A percentile compares a stretch with the other conserved stretches of the same genome.
These are phyloP conservation scores for Chlorociboria aeruginascens DNA, from an alignment of 495 filamentous ascomycete genomes.

Conservation along the genomic window DNA sequence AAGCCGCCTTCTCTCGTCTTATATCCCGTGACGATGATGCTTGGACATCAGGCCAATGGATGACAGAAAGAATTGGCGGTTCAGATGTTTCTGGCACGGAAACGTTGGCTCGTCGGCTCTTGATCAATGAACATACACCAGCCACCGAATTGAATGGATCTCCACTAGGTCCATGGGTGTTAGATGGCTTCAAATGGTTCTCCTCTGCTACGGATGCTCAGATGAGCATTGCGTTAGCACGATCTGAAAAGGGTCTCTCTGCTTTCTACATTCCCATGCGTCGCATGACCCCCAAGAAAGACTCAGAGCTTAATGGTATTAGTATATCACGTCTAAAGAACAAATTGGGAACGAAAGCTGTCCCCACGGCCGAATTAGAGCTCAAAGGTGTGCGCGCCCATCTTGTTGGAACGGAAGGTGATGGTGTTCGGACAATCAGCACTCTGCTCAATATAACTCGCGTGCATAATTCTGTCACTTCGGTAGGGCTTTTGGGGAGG, in stretches of 20 bases:
- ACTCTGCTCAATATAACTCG: slow-evolving; percentile 60
- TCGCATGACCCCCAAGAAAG: slow-evolving; percentile 23
- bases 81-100: slow-evolving; percentile 64
- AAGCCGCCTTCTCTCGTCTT: slow-evolving; percentile 35
- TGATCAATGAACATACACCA: slow-evolving; percentile 17
- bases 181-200: slow-evolving; percentile 71
- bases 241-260: slow-evolving; percentile 40
- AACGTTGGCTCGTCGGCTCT: slow-evolving; percentile 35
- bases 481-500: slow-evolving; percentile 45
- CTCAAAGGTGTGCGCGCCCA: slow-evolving; percentile 48
- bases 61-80: slow-evolving; percentile 70
- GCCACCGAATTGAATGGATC: slow-evolving; percentile 3
- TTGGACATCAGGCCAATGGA: slow-evolving; percentile 79
- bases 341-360: slow-evolving; percentile 55
- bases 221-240: slow-evolving; percentile 60
- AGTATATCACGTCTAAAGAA: slow-evolving; percentile 56
- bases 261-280: slow-evolving; percentile 58
- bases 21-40: slow-evolving; percentile 42
- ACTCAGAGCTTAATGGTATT: slow-evolving; percentile 51
- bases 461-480: slow-evolving; percentile 47
- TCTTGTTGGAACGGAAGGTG: slow-evolving; percentile 48
- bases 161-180: slow-evolving; percentile 44
- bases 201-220: slow-evolving; percentile 62
- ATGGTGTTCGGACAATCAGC: slow-evolving; percentile 53
- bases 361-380: slow-evolving; percentile 62